phyloP scores from a whole-genome alignment of 148 eudicot species.

The Pharnaceum exiguum region DNA sequence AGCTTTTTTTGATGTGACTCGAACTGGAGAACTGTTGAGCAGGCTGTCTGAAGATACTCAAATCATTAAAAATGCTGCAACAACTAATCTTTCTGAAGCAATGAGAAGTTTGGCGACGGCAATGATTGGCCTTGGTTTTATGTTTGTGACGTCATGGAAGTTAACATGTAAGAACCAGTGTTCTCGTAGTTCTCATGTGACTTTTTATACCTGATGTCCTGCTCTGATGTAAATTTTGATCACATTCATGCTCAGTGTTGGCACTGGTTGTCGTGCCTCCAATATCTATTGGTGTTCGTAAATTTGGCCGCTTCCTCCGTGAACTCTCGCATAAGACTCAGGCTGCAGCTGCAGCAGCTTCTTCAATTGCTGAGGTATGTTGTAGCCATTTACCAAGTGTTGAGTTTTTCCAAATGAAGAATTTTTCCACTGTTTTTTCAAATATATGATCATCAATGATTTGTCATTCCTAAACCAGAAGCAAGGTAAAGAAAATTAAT shows the following conservation, averaged over 20 bases:
- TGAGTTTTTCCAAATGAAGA: neutral
- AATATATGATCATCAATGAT: neutral
- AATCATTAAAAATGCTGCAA: constrained; percentile 92
- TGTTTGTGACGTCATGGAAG: constrained; percentile 89
- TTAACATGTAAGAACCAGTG: constrained; percentile 53
- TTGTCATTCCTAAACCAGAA: neutral
- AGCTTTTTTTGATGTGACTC: constrained; percentile 88
- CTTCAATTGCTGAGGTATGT: constrained; percentile 91
- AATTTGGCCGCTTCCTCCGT: constrained; percentile 81
- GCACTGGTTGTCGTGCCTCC: constrained; percentile 78
- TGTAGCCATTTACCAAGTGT: neutral
- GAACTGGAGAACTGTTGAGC: constrained; percentile 89
- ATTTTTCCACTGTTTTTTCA: neutral
- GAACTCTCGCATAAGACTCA: constrained; percentile 88
- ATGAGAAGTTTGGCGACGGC: constrained; percentile 69
- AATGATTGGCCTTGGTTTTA: constrained; percentile 73
- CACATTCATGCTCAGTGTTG: constrained; percentile 41
- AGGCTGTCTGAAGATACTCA: constrained; percentile 94
- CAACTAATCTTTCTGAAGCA: constrained; percentile 87
- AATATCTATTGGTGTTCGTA: constrained; percentile 66
- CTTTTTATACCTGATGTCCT: neutral
- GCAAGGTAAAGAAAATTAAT: neutral
- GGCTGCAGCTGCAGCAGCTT: constrained; percentile 91
- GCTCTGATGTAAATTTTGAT: neutral
- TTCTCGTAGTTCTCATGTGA: neutral